Evolutionary conservation across 768 basidiomycete genomes (phyloP).

Genomic region (Lentinus tigrinus): DNA sequence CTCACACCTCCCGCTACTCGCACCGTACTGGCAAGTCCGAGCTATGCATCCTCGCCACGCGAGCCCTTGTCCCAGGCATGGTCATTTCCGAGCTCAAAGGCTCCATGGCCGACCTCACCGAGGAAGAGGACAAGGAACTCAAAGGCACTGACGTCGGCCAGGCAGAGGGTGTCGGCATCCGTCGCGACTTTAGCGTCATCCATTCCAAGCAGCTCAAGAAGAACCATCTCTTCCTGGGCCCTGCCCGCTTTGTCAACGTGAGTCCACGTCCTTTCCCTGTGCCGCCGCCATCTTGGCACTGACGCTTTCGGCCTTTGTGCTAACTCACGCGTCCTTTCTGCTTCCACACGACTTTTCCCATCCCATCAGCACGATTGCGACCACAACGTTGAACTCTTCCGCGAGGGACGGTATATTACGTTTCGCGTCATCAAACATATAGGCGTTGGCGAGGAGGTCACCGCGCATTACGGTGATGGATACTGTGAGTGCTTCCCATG

Average conservation of each 20-base stretch:
- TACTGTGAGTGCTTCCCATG: constrained; percentile 63
- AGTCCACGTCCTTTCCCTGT: constrained; percentile 31
- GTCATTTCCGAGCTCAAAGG: constrained; percentile 88
- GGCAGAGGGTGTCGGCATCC: constrained; percentile 54
- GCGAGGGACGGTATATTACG: constrained; percentile 86
- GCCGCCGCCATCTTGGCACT: neutral
- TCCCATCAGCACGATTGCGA: constrained; percentile 77
- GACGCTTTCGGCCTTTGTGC: neutral
- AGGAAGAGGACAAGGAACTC: constrained; percentile 83
- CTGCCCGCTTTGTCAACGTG: constrained; percentile 91
- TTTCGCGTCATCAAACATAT: constrained; percentile 82
- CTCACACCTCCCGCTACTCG: constrained; percentile 85
- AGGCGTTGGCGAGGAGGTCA: constrained; percentile 80
- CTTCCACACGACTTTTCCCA: constrained; percentile 12
- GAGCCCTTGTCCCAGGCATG: constrained; percentile 59
- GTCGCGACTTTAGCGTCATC: constrained; percentile 88
- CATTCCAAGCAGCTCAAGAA: constrained; percentile 91
- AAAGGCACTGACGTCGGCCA: constrained; percentile 74
- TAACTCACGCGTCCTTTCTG: constrained; percentile 6
- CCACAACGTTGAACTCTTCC: constrained; percentile 86
- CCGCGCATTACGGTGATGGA: constrained; percentile 87
- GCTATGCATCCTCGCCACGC: constrained; percentile 83
- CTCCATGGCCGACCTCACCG: constrained; percentile 85
- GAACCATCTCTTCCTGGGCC: constrained; percentile 87
- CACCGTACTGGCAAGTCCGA: constrained; percentile 88